phyloP scores from a whole-genome alignment of 1,284 basidiomycete genomes.

The Ustilago lituana region DNA sequence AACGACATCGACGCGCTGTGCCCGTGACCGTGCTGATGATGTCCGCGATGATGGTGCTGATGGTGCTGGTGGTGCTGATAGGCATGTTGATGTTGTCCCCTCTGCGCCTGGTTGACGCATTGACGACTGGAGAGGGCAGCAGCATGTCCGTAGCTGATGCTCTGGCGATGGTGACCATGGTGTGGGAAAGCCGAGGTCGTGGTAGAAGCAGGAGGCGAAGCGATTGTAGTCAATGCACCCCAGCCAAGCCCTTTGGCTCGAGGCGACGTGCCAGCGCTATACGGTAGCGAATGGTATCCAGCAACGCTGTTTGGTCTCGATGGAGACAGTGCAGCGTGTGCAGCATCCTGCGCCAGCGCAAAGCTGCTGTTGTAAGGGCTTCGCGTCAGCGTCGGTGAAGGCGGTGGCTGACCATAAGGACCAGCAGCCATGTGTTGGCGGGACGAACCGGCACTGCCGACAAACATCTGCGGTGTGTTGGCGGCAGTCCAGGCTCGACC shows the following conservation, averaged over 20 bases:
- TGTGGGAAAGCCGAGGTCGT: conserved; percentile 6
- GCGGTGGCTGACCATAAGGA: conserved; percentile 16
- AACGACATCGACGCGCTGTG: conserved; percentile 11
- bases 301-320: conserved; percentile 46
- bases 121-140: conserved; percentile 31
- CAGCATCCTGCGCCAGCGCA: conserved; percentile 42
- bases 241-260: conserved; percentile 55
- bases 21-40: conserved; percentile 9
- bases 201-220: conserved; percentile 17
- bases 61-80: conserved; percentile 24
- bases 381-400: conserved; percentile 41
- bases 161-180: conserved; percentile 19
- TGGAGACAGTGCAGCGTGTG: conserved; percentile 32
- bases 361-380: conserved; percentile 44
- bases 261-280: conserved; percentile 53
- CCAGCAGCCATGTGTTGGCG: conserved; percentile 13
- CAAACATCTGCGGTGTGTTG: conserved; percentile 41
- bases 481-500: conserved; percentile 40
- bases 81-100: conserved; percentile 10
- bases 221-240: conserved; percentile 58
- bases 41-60: conserved; percentile 21
- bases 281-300: conserved; percentile 22
- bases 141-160: conserved; percentile 47
- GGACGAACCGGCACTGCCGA: conserved; percentile 48
- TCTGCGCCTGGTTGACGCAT: conserved; percentile 11